phyloP scores from a whole-genome alignment of 768 basidiomycete species.

The Pisolithus albus region DNA sequence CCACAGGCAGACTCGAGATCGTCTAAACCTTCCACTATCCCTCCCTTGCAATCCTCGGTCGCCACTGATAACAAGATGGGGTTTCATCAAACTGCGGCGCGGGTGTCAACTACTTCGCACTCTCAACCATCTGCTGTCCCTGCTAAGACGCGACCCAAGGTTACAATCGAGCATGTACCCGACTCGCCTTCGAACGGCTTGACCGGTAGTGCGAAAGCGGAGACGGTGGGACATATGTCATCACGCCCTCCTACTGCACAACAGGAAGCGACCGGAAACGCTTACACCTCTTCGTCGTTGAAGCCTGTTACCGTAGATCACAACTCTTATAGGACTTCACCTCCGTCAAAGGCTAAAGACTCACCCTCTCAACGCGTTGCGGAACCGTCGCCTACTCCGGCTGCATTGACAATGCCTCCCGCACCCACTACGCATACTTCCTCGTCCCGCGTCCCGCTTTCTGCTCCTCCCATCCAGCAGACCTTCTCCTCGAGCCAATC shows the following conservation, averaged over 20 bases:
- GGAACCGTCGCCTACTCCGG: conserved; percentile 5
- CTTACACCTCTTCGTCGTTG: neutral
- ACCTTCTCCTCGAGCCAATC: conserved; percentile 5
- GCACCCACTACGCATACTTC: neutral
- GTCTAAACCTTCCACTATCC: neutral
- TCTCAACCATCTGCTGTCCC: conserved; percentile 5
- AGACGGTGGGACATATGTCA: conserved; percentile 3
- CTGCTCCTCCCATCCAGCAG: conserved; percentile 19
- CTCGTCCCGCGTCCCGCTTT: conserved; percentile 14
- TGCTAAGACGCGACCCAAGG: conserved; percentile 18
- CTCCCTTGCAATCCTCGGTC: neutral
- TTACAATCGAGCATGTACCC: conserved; percentile 23
- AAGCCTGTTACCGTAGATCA: conserved; percentile 9
- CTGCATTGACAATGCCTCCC: conserved; percentile 17
- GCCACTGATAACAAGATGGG: conserved; percentile 4
- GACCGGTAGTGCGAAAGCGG: neutral
- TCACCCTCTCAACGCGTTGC: conserved; percentile 4
- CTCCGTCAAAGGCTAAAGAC: conserved; percentile 19
- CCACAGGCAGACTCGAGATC: conserved; percentile 6
- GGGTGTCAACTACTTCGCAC: conserved; percentile 1
- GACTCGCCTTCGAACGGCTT: conserved; percentile 16
- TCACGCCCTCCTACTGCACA: conserved; percentile 6
- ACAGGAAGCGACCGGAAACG: conserved; percentile 2
- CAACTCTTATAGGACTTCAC: conserved; percentile 11
- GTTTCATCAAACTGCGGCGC: conserved; percentile 9